phyloP scores from a whole-genome alignment of 2,329 filamentous ascomycete genomes.

The Ophidiomyces ophidiicola region DNA sequence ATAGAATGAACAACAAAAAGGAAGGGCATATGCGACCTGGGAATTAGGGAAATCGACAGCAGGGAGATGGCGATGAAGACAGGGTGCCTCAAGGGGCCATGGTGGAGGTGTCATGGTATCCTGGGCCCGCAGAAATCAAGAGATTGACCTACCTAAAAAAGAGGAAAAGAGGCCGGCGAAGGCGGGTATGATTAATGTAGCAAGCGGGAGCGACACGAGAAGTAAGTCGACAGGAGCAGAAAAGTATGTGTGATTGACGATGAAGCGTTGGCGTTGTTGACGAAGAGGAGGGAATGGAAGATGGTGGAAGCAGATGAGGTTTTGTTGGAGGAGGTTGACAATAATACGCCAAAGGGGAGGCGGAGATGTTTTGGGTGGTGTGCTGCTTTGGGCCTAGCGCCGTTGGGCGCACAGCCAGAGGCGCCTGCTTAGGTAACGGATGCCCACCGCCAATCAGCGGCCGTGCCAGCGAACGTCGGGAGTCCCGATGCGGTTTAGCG shows the following conservation, averaged over 20 bases:
- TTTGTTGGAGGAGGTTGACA: constrained; percentile 14
- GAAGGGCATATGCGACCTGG: constrained; percentile 3
- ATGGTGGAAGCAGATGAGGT: constrained; percentile 13
- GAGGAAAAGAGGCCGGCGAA: constrained; percentile 13
- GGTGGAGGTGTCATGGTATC: neutral
- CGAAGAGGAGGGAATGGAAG: constrained; percentile 12
- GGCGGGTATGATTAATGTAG: constrained; percentile 10
- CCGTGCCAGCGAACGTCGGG: neutral
- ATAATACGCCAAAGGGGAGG: constrained; percentile 12
- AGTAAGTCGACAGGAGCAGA: neutral
- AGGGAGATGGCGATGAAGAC: neutral
- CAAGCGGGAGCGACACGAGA: constrained; percentile 12
- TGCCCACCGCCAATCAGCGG: constrained; percentile 3
- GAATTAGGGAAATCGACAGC: neutral
- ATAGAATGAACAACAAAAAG: constrained; percentile 5
- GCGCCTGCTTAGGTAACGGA: constrained; percentile 4
- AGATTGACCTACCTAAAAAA: constrained; percentile 11
- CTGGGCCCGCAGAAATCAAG: constrained; percentile 1
- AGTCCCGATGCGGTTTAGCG: too few relatives aligned
- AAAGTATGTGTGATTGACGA: constrained; percentile 7
- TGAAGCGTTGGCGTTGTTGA: constrained; percentile 7
- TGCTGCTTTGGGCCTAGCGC: constrained; percentile 11
- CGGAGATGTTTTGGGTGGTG: constrained; percentile 13
- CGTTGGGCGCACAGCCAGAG: constrained; percentile 4
- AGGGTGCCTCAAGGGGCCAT: neutral